Evolutionary conservation across 192 early-diverging fungal species (phyloP), one percentile per base, ranked within the genome.

Genomic region (Coemansia sp.): DNA sequence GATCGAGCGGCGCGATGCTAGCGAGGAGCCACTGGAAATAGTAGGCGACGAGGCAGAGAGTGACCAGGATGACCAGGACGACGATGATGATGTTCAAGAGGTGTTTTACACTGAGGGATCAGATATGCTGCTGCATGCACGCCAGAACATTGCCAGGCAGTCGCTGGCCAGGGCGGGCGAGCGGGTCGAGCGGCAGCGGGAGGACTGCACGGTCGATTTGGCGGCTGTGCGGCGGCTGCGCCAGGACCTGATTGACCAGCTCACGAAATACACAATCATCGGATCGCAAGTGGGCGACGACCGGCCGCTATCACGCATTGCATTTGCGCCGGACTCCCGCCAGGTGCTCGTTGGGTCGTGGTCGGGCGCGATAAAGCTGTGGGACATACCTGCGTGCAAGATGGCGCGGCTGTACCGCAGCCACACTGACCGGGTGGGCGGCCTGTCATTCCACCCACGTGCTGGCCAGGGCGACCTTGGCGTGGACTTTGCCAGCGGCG

Each of bases 241-340:
- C 14, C 89, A 92, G 71, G 87, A 89, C 69, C 55, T 62, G 19
- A 42, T 61, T 28, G 48, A 40, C 60, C 25, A 47, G n/a, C 52
- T 76, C 10, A 30, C 59, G 38, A 68, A 69, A 14, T 92, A 88
- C 58, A 81, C 88, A 18, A 89, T 85, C 21, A 82, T 84, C 32
- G 84, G 83, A 21, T 92, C 94, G 6, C 95, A 98, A 66, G 83
- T 95, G 24, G 94, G 89, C 2, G 95, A 97, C 62, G 89, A 90
- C 5, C 84, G 95, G 35, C 94, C 95, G 16, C 72, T 95, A 16
- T 74, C 89, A 16, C 88, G 84, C 60, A 86, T 84, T 56, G 50
- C 79, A 0, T 95, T 98, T 67, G 81, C 93, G 10, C 92, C 91
- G 6, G 88, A 96, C 69, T 89, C 90, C 1, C 69, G 84, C 19